phyloP scores from a whole-genome alignment of 164 flowering plant genomes.

The Macadamia tetraphylla region DNA sequence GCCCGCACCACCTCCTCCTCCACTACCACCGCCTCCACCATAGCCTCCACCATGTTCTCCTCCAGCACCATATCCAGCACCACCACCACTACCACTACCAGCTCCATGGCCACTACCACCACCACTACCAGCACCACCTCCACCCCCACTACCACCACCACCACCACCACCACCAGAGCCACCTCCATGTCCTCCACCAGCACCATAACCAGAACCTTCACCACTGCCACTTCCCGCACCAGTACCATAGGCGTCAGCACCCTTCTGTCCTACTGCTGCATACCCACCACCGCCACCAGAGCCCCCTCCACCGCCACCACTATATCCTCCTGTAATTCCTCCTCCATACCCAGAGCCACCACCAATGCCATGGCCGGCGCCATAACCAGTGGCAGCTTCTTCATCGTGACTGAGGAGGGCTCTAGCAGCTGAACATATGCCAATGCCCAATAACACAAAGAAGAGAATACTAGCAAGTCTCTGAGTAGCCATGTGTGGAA shows the following conservation, averaged over 20 bases:
- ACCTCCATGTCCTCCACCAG: no score
- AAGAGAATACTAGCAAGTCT: slow-evolving; percentile 10
- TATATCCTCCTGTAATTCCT: slow-evolving; percentile 2
- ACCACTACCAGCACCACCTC: no score
- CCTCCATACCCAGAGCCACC: slow-evolving; percentile 7
- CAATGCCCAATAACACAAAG: slow-evolving; percentile 20
- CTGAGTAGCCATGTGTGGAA: slow-evolving; percentile 19
- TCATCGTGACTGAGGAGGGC: slow-evolving; percentile 22
- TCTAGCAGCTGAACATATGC: slow-evolving; percentile 27
- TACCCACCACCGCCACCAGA: slow-evolving; percentile 4
- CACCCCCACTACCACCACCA: no score
- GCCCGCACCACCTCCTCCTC: slow-evolving; percentile 12
- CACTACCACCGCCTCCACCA: neutral
- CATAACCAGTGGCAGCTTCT: neutral
- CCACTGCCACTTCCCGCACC: no score
- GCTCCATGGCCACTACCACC: no score
- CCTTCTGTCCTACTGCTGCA: no score
- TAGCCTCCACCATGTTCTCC: no score
- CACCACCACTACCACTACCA: no score
- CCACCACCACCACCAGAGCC: no score
- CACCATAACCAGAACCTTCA: no score
- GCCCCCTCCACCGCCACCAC: slow-evolving; percentile 9
- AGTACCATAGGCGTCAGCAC: no score
- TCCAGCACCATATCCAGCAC: no score
- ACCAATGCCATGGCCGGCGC: slow-evolving; percentile 11